Base-by-base conservation (phyloP, 306 rosid species). In the Rosa persica region DNA sequence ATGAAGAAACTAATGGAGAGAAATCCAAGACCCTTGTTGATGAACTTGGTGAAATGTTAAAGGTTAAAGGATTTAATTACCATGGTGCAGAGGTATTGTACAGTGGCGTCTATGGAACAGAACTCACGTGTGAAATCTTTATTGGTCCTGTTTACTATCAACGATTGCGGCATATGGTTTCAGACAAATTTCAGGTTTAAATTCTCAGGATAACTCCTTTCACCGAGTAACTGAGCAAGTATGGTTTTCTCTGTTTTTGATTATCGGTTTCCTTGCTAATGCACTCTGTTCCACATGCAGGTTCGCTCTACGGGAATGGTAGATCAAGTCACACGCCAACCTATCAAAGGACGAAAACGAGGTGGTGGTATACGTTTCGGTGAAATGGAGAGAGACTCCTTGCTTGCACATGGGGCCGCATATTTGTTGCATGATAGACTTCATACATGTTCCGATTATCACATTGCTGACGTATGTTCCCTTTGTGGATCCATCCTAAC, bases 361-460 rank as follows among this genome's bases (percentile, higher is more conserved):
- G 99, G 99, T 78, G 99, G 99, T 3, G 99, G 99, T n/a, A 80
- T 95, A 39, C 96, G 99, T 61, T 95, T 95, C 44, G 99, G 98
- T 25, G 99, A 95, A 88, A 95, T 95, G 99, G 99, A 95, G 83
- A 90, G 99, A 0, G 99, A 95, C 78, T 95, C 98, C 17, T 77
- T 95, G 84, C 99, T 95, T 65, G 99, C 99, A 8, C 99, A 95
- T n/a, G 98, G 98, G 47, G 98, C 98, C 25, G 90, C 99, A 9
- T 95, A 95, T 81, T 84, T 93, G 77, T 78, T 95, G 62, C 99
- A 95, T 20, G 99, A 95, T 57, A 89, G 99, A 78, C 88, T 93
- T 66, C 99, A 95, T 75, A 89, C 97, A 8, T 89, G 98, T 82
- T 95, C 99, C 17, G 99, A 95, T 81, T 81, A 89, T 87, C 98